Conservation (phyloP, 148 eudicot genomes). For the Amaranthus palmeri region DNA sequence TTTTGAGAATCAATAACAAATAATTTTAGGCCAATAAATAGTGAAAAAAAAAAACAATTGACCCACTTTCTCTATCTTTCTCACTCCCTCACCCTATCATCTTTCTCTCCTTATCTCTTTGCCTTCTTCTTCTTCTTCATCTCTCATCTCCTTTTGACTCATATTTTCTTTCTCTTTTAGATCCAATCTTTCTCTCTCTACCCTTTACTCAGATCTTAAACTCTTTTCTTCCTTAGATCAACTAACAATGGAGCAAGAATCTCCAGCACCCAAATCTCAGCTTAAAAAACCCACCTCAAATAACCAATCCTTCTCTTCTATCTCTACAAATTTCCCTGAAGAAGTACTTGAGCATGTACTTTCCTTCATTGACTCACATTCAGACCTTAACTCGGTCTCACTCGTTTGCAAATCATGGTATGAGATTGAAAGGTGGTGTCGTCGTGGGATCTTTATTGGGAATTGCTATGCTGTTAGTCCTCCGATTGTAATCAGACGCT, state of each 20-base stretch:
- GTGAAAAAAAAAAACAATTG: too few species aligned
- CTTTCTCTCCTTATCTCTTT: slow-evolving; percentile 5
- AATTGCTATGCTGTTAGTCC: slow-evolving; percentile 41
- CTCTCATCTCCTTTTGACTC: not conserved
- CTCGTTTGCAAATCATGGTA: slow-evolving; percentile 44
- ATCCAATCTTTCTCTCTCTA: slow-evolving; percentile 14
- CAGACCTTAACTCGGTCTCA: slow-evolving; percentile 37
- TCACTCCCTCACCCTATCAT: not conserved
- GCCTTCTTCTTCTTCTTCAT: not conserved
- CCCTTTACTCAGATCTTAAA: not conserved
- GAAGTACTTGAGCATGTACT: slow-evolving; percentile 33
- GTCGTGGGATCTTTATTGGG: slow-evolving; percentile 28
- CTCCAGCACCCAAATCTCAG: slow-evolving; percentile 6
- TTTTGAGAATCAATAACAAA: too few species aligned
- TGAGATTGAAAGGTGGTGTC: slow-evolving; percentile 36
- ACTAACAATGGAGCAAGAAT: slow-evolving; percentile 16
- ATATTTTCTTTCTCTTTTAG: not conserved
- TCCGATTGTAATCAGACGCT: slow-evolving; percentile 21
- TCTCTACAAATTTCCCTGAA: slow-evolving; percentile 21
- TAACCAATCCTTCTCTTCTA: not conserved
- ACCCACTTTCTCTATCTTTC: slow-evolving; percentile 14
- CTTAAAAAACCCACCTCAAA: not conserved
- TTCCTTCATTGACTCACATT: slow-evolving; percentile 26
- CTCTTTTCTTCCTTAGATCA: not conserved
- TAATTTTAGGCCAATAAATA: too few species aligned